Percentiles rank a stretch among this genome's conserved stretches.
These are phyloP conservation scores for Alternaria atra DNA, from an alignment of 2,329 filamentous ascomycete genomes.

Conservation along the genomic window DNA sequence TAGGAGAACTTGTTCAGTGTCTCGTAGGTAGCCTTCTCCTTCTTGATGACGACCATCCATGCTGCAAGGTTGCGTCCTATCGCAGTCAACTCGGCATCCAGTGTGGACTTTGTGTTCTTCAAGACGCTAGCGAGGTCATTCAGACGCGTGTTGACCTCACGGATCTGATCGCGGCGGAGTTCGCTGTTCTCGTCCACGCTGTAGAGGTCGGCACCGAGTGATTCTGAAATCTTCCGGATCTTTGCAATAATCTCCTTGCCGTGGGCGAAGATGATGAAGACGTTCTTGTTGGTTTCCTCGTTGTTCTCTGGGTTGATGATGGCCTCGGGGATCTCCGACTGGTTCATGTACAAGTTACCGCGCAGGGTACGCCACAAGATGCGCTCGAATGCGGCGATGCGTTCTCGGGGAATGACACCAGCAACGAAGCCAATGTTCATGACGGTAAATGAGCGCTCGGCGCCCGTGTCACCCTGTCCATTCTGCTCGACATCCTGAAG, in stretches of 20 bases:
- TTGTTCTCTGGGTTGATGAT: slow-evolving; percentile 93
- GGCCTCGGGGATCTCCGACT: slow-evolving; percentile 94
- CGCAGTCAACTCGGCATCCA: slow-evolving; percentile 91
- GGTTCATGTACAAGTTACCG: slow-evolving; percentile 99
- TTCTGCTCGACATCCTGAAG: slow-evolving; percentile 93
- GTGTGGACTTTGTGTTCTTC: slow-evolving; percentile 91
- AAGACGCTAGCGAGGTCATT: slow-evolving; percentile 92
- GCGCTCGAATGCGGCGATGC: slow-evolving; percentile 93
- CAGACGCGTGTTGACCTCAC: slow-evolving; percentile 94
- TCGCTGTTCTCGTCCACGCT: slow-evolving; percentile 98
- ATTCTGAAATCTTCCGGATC: slow-evolving; percentile 99
- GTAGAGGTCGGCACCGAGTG: slow-evolving; percentile 93
- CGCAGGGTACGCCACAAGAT: slow-evolving; percentile 97
- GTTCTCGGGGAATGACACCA: slow-evolving; percentile 91
- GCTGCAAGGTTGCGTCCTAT: slow-evolving; percentile 92
- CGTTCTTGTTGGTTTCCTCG: slow-evolving; percentile 93
- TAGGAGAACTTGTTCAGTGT: slow-evolving; percentile 97
- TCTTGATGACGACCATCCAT: slow-evolving; percentile 97
- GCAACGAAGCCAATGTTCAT: slow-evolving; percentile 99
- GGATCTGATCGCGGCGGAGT: slow-evolving; percentile 91
- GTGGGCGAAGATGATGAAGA: slow-evolving; percentile 99
- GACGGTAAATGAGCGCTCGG: slow-evolving; percentile 87
- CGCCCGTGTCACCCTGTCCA: slow-evolving; percentile 70
- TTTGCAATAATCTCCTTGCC: slow-evolving; percentile 98
- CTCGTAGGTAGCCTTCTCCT: slow-evolving; percentile 97